Percentiles rank a stretch among this genome's conserved stretches.
Conservation (phyloP, 495 filamentous ascomycete species). For the Penicillium pulvis region DNA sequence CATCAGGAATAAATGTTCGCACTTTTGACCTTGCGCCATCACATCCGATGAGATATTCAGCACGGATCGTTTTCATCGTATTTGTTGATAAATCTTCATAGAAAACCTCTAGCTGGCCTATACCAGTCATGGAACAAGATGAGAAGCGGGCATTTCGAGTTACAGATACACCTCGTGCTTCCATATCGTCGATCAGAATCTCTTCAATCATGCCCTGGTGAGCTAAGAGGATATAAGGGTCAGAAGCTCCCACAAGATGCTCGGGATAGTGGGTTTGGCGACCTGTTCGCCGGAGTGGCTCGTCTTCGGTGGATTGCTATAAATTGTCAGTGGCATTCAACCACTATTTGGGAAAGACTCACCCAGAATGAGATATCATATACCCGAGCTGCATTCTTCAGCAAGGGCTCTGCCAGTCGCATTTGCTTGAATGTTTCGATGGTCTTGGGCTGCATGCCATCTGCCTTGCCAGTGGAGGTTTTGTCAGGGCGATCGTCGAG, state of each 20-base stretch:
- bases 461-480: slow-evolving; percentile 72
- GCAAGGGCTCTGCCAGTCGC: slow-evolving; percentile 61
- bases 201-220: slow-evolving; percentile 77
- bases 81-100: slow-evolving; percentile 28
- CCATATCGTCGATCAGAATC: slow-evolving; percentile 64
- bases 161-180: slow-evolving; percentile 57
- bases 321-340: background rate
- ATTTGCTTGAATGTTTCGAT: slow-evolving; percentile 74
- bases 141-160: slow-evolving; percentile 58
- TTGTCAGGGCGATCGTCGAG: slow-evolving; percentile 71
- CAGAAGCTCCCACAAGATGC: slow-evolving; percentile 67
- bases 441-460: slow-evolving; percentile 78
- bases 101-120: slow-evolving; percentile 19
- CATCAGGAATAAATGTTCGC: slow-evolving; percentile 45
- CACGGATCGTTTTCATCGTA: slow-evolving; percentile 14
- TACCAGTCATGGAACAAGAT: slow-evolving; percentile 46
- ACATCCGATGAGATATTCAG: slow-evolving; percentile 37
- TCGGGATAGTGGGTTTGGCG: slow-evolving; percentile 72
- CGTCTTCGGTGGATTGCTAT: slow-evolving; percentile 56
- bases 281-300: slow-evolving; percentile 60
- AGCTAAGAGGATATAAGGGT: slow-evolving; percentile 71
- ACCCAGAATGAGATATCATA: slow-evolving; percentile 75
- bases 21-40: slow-evolving; percentile 38
- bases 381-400: slow-evolving; percentile 63
- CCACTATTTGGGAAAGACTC: slow-evolving; percentile 2